Conservation (phyloP, 768 basidiomycete species). For the Boletus subcaerulescens region DNA sequence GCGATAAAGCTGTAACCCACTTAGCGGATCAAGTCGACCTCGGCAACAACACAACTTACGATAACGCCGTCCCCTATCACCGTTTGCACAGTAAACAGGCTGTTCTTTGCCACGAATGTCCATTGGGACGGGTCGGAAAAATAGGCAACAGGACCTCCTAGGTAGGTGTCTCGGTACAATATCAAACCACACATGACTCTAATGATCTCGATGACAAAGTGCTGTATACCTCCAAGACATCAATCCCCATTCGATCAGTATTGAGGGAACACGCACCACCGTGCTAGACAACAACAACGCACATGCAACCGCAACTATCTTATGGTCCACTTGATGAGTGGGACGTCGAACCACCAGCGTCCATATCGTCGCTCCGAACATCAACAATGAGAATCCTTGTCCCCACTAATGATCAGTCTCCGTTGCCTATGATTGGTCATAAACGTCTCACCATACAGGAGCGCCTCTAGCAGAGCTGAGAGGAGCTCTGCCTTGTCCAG, state of each 20-base stretch:
- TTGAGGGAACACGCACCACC: not conserved
- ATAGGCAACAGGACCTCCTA: not conserved
- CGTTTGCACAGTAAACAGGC: conserved; percentile 16
- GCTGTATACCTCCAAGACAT: not conserved
- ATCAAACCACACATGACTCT: not conserved
- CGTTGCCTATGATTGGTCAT: not conserved
- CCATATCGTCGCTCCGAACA: not conserved
- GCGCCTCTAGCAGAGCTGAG: not conserved
- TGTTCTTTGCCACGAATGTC: conserved; percentile 26
- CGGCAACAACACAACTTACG: conserved; percentile 7
- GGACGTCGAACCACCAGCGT: not conserved
- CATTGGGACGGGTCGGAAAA: conserved; percentile 3
- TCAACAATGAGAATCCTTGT: not conserved
- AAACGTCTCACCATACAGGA: not conserved
- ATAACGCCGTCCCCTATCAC: conserved; percentile 24
- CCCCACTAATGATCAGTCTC: not conserved
- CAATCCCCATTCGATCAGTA: not conserved
- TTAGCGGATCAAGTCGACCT: not conserved
- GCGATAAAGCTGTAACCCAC: not conserved
- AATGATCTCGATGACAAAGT: not conserved
- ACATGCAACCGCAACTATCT: not conserved
- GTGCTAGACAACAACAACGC: not conserved
- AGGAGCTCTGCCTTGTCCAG: conserved; percentile 1
- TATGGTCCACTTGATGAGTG: not conserved
- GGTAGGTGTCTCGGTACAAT: not conserved